Conservation (phyloP, 2,329 filamentous ascomycete species). For the Sporothrix pseudoabietina region DNA sequence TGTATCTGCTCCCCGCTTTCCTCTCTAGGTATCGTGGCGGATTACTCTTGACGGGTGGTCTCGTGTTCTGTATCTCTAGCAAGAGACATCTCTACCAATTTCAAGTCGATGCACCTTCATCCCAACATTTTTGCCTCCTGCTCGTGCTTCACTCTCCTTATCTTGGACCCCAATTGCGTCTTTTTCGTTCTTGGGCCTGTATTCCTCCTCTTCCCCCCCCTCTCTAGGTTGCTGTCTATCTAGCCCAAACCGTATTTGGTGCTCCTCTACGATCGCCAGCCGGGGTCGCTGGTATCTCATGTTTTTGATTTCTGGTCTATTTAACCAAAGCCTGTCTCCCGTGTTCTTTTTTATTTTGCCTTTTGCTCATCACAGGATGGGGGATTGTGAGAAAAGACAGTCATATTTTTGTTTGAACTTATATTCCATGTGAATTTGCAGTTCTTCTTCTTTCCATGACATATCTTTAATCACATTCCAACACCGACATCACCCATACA, state of each 20-base stretch:
- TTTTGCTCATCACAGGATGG: not conserved
- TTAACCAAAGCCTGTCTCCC: slow-evolving; percentile 10
- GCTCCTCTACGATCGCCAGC: not conserved
- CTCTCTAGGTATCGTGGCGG: not conserved
- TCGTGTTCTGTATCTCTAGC: not conserved
- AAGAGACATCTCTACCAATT: not conserved
- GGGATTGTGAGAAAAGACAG: not conserved
- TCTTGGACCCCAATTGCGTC: slow-evolving; percentile 21
- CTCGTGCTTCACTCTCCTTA: slow-evolving; percentile 14
- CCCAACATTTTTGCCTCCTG: not conserved
- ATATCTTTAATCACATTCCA: not conserved
- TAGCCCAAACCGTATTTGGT: not conserved
- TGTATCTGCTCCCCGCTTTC: not conserved
- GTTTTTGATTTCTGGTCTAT: not conserved
- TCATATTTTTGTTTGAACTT: not conserved
- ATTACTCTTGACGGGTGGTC: not conserved
- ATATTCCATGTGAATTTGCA: not conserved
- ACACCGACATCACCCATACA: not conserved
- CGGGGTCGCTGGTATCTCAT: too few species aligned
- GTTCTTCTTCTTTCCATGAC: not conserved
- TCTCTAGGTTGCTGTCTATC: not conserved
- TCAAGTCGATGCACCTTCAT: not conserved
- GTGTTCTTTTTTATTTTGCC: not conserved
- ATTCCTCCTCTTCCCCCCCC: not conserved
- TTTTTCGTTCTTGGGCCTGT: not conserved